A percentile compares a stretch with the other conserved stretches of the same genome.
These are phyloP conservation scores for Lophium mytilinum DNA, from an alignment of 495 filamentous ascomycete species.

Conservation along the genomic window DNA sequence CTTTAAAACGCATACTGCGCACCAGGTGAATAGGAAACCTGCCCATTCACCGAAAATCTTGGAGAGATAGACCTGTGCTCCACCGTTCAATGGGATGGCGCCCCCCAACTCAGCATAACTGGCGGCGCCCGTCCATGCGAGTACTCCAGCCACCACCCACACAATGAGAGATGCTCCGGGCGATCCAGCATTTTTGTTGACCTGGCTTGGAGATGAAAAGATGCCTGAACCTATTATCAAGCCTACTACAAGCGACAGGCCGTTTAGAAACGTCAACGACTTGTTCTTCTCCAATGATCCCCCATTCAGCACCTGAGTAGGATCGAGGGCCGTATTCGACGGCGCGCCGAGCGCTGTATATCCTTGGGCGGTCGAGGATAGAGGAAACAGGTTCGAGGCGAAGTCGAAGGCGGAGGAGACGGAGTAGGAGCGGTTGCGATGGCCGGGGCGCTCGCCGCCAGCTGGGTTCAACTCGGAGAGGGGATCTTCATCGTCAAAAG, in stretches of 20 bases:
- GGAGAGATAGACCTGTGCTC: constrained; percentile 82
- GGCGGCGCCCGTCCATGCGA: constrained; percentile 94
- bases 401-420: constrained; percentile 93
- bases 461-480: constrained; percentile 52
- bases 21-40: constrained; percentile 94
- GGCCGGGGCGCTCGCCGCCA: constrained; percentile 37
- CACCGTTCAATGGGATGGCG: constrained; percentile 91
- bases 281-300: constrained; percentile 85
- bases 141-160: constrained; percentile 79
- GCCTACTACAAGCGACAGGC: constrained; percentile 80
- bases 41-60: constrained; percentile 93
- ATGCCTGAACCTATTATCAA: constrained; percentile 97
- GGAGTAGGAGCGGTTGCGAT: constrained; percentile 67
- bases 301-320: constrained; percentile 39
- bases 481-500: constrained; percentile 78
- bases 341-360: constrained; percentile 78
- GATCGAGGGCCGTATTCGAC: constrained; percentile 43
- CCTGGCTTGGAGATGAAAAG: constrained; percentile 90
- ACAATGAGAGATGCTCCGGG: constrained; percentile 84
- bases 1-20: constrained; percentile 86
- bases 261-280: constrained; percentile 88
- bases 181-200: constrained; percentile 86
- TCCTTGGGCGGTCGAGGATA: constrained; percentile 70
- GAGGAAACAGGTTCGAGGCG: constrained; percentile 77
- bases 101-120: constrained; percentile 95